Percentiles rank a stretch among this genome's conserved stretches.
phyloP scores from a whole-genome alignment of 352 stramenopile genomes.

The Albugo laibachii region DNA sequence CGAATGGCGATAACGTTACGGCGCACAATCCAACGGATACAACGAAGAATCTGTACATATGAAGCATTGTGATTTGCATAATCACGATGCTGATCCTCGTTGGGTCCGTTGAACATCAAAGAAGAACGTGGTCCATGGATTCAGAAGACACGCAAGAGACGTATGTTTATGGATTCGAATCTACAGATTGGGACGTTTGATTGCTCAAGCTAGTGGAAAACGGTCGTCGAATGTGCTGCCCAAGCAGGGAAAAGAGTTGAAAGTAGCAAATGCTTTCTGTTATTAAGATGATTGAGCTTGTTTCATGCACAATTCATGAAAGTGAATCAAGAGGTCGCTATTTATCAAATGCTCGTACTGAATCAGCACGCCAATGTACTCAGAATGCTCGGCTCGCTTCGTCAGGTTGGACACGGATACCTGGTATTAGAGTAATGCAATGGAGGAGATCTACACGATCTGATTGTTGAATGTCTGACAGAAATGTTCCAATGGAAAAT shows the following conservation, averaged over 20 bases:
- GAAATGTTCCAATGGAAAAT: no score
- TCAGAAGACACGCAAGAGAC: slow-evolving; percentile 44
- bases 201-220: slow-evolving; percentile 31
- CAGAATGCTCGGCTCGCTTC: slow-evolving; percentile 33
- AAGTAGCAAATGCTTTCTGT: slow-evolving; percentile 5
- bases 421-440: slow-evolving; percentile 41
- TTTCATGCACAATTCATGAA: slow-evolving; percentile 23
- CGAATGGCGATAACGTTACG: no score
- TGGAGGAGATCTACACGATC: slow-evolving; percentile 39
- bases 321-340: slow-evolving; percentile 36
- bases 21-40: no score
- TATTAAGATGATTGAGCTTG: slow-evolving; percentile 37
- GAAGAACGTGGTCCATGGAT: slow-evolving; percentile 37
- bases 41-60: no score
- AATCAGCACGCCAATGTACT: slow-evolving; percentile 39
- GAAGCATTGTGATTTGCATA: no score
- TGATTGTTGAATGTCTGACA: no score
- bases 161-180: slow-evolving; percentile 48
- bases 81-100: neutral
- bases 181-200: slow-evolving; percentile 32
- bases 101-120: slow-evolving; percentile 58
- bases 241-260: slow-evolving; percentile 17
- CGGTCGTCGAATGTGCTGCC: slow-evolving; percentile 35
- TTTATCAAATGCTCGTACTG: slow-evolving; percentile 41
- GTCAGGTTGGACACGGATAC: slow-evolving; percentile 37